Evolutionary conservation across 1,139 yeast genomes (phyloP), one percentile per base, ranked within the genome.

Genomic region (Suhomyces atakaporum): DNA sequence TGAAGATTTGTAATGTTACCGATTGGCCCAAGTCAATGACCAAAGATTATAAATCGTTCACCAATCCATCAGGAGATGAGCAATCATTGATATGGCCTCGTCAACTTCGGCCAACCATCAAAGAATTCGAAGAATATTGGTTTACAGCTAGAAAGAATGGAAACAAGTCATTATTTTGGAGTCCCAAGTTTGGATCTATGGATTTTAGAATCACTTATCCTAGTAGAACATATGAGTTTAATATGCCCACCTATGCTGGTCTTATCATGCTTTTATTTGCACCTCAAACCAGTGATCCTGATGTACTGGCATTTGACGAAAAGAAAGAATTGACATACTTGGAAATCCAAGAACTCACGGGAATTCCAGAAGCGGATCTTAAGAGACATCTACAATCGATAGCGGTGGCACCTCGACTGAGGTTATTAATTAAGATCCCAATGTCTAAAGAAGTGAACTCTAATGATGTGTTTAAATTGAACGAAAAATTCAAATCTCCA

Each of bases 111-210:
- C 55, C 55, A 8, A 63, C 71, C 7, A 63, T 70, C 21, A 53
- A 53, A 27, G 60, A 59, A 24, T 71, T 71, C 47, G 75, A 71
- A 46, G 71, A 68, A 38, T 70, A 56, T 47, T 71, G 76, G 76
- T 52, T 53, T 28, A 47, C 84, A 44, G 68, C 73, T 10, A 72
- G 77, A 29, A 72, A 78, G 38, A 88, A 86, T 54, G 79, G 73
- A 42, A 94, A 94, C 33, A 77, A 96, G 51, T 75, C 79, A 21
- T 63, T 92, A 36, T 76, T 70, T 29, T 92, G 97, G 97, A 83
- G 89, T 31, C 88, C 90, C 16, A 81, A 82, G 48, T 77, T 82
- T 53, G 95, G 96, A 1, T 79, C 88, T 2, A 80, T 85, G 45
- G 97, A 89, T 50, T 73, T 94, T 39, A 69, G 83, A 35, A 77